Base-by-base conservation (phyloP, 257 asterid genomes). In the Solanum bukasovii region DNA sequence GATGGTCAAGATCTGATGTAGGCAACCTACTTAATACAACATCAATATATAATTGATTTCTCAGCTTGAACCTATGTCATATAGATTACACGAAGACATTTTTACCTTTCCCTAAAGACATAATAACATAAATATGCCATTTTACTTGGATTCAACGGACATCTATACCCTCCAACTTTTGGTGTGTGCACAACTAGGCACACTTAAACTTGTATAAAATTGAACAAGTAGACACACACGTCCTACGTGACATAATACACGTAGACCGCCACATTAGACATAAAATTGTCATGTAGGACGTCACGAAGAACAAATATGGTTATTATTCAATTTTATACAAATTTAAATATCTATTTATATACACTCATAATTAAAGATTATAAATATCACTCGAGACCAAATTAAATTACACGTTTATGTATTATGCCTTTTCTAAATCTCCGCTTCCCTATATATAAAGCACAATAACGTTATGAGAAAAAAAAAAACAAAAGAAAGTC, bases 1-100 rank as follows among this genome's bases (percentile, higher is more conserved):
- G 23, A 52, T 52, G 3, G 1, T 52, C 23, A 49, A 14, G 23
- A 49, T 5, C 1, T 49, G 23, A 16, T 27, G 35, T 67, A 25
- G 20, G 34, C 9, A 12, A 1, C 20, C 73, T 67, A 67, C 1
- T 12, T 67, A 25, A 25, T 29, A 13, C 9, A 67, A 11, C 2
- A 67, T 65, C 18, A 25, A 67, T 40, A 40, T 40, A 40, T 11
- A 6, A n/a, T 18, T 29, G 11, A 70, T 27, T 70, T 70, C 23
- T 0, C 37, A 3, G 0, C 5, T 14, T 4, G 5, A 70, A 13
- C 10, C 0, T 3, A 13, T 29, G 2, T 6, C 1, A 70, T 29
- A 29, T 70, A 70, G 3, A 6, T 68, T 34, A 68, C 21, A 29
- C 2, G 11, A 70, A 70, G 1, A 70, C 5, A 70, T 1, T 31